Evolutionary conservation across 768 basidiomycete genomes (phyloP).

Genomic region (Pisolithus marmoratus): DNA sequence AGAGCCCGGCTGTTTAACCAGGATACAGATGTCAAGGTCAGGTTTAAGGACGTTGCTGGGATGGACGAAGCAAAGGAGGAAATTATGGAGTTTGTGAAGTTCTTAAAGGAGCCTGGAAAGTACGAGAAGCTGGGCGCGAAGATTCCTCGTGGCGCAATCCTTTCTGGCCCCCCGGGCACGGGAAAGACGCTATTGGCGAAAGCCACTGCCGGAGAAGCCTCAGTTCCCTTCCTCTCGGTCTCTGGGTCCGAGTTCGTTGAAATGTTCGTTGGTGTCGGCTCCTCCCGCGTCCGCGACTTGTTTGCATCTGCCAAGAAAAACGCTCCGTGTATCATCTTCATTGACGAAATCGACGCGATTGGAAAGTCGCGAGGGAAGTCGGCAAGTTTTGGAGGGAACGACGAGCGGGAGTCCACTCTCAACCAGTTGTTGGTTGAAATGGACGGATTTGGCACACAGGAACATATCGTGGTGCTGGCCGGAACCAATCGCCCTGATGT

Average conservation of each 20-base stretch:
- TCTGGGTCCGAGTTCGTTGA: slow-evolving; percentile 99
- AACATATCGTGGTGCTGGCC: slow-evolving; percentile 93
- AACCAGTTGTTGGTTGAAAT: slow-evolving; percentile 98
- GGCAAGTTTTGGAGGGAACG: slow-evolving; percentile 86
- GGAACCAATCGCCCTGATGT: slow-evolving; percentile 98
- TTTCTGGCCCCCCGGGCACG: slow-evolving; percentile 95
- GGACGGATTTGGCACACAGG: slow-evolving; percentile 98
- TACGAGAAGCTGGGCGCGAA: slow-evolving; percentile 98
- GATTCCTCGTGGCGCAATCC: slow-evolving; percentile 91
- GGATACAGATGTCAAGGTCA: slow-evolving; percentile 88
- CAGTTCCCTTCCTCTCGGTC: slow-evolving; percentile 96
- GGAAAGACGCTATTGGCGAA: slow-evolving; percentile 98
- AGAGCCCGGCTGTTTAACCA: slow-evolving; percentile 94
- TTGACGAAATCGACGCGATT: slow-evolving; percentile 99
- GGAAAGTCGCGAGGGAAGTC: slow-evolving; percentile 85
- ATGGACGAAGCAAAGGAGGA: slow-evolving; percentile 99
- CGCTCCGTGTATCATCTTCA: slow-evolving; percentile 97
- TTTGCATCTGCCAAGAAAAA: slow-evolving; percentile 97
- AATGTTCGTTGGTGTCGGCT: slow-evolving; percentile 99
- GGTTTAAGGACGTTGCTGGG: slow-evolving; percentile 96
- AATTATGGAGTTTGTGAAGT: slow-evolving; percentile 99
- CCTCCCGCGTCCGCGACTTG: slow-evolving; percentile 93
- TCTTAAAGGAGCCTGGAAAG: slow-evolving; percentile 90
- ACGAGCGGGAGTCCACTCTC: slow-evolving; percentile 95
- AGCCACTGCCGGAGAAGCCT: slow-evolving; percentile 97